phyloP scores from a whole-genome alignment of 768 basidiomycete genomes.

The Hydnum rufescens region DNA sequence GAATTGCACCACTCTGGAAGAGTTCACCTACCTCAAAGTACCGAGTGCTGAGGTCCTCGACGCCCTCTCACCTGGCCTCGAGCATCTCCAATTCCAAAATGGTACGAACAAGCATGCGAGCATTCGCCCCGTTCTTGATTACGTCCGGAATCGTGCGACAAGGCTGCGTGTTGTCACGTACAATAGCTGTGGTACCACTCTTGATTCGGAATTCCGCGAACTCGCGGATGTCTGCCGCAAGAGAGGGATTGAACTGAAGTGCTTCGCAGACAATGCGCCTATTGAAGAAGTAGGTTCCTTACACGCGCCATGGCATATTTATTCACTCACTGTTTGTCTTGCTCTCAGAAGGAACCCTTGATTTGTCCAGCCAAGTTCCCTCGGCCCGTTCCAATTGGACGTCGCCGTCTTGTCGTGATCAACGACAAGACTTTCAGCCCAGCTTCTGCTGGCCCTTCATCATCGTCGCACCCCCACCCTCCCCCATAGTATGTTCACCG shows the following conservation, averaged over 20 bases:
- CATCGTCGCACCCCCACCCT: background rate
- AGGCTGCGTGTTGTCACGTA: background rate
- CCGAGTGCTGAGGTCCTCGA: background rate
- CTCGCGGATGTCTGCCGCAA: background rate
- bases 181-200: background rate
- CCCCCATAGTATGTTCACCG: background rate
- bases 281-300: background rate
- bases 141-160: background rate
- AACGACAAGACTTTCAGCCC: background rate
- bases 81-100: background rate
- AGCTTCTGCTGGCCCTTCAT: background rate
- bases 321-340: too few species aligned
- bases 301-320: too few species aligned
- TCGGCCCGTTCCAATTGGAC: background rate
- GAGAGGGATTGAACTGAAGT: background rate
- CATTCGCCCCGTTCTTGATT: background rate
- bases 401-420: background rate
- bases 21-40: background rate
- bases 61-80: background rate
- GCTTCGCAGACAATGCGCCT: background rate
- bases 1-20: background rate
- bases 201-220: background rate
- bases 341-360: background rate
- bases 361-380: background rate
- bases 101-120: background rate